Conservation (phyloP, 2,329 filamentous ascomycete genomes). For the Verticillium isaacii region DNA sequence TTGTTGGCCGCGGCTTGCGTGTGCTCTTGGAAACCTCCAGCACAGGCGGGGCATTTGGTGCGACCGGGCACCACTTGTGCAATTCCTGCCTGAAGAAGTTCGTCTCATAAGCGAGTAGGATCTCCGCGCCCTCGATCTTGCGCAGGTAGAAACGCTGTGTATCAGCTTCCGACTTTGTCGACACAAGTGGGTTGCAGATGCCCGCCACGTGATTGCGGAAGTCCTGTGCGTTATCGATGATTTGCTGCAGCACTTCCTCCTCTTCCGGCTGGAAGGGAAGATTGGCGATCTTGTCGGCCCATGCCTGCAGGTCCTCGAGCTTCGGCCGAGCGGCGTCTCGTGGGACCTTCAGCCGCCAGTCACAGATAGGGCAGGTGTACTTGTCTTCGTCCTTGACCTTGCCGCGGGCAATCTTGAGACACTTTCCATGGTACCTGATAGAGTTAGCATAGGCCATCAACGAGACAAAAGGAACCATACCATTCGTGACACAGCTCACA, state of each 20-base stretch:
- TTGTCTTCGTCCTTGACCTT: constrained; percentile 99
- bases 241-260: constrained; percentile 77
- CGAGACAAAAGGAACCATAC: constrained; percentile 42
- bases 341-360: constrained; percentile 95
- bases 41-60: constrained; percentile 78
- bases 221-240: constrained; percentile 76
- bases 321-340: constrained; percentile 94
- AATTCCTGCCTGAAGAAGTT: constrained; percentile 96
- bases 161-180: constrained; percentile 79
- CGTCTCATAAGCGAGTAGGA: constrained; percentile 87
- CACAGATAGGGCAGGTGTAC: constrained; percentile 96
- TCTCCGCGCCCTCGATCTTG: constrained; percentile 95
- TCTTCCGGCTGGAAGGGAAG: constrained; percentile 96
- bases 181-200: constrained; percentile 77
- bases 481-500: constrained; percentile 98
- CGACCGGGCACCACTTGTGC: constrained; percentile 91
- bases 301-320: constrained; percentile 78
- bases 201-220: constrained; percentile 79
- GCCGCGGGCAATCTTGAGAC: constrained; percentile 91
- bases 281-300: constrained; percentile 75
- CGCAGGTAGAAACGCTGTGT: constrained; percentile 92
- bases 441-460: background rate
- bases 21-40: constrained; percentile 86
- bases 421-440: constrained; percentile 90
- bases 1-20: constrained; percentile 91